Base-by-base conservation (phyloP, 2,329 filamentous ascomycete species). In the Trichoderma afroharzianum region DNA sequence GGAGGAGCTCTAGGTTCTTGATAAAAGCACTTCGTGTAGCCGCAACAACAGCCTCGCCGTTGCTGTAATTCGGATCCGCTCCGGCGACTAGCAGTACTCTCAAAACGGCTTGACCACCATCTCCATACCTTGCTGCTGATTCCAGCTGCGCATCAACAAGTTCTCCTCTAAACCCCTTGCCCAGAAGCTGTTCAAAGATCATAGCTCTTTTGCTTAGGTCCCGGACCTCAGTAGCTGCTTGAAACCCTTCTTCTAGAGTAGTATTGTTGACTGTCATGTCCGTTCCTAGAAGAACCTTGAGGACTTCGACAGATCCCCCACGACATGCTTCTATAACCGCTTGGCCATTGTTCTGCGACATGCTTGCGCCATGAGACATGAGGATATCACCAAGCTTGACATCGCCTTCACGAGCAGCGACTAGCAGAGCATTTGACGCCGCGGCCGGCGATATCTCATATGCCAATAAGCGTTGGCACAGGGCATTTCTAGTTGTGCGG, bases 311-410 rank as follows among this genome's bases (percentile, higher is more conserved):
- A 0, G 84, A 83, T 0, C 87, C 88, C 0, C 84, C 83, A 2
- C 84, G 82, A 36, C 86, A 88, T 0, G 88, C 87, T 73, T 87
- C 85, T 1, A 89, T 80, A 9, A 90, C 81, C 3, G 86, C 85
- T 70, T 88, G 84, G 6, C 87, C 87, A 30, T 85, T 83, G 11
- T 84, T 84, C 58, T 85, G 83, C 3, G 86, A 83, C 3, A 86
- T 82, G 58, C 80, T 85, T 1, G 86, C 88, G 1, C 87, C 87
- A 61, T 88, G 81, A 9, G 82, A 79, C 64, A 89, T 83, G 8
- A 90, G 81, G 2, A 88, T 78, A 33, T 82, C 82, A 18, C 86
- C 85, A 1, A 89, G 82, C 8, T 81, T 79, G 9, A 88, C 72
- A 72, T 90, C 88, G 1, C 86, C 86, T 21, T 88, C 86, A 0